Conservation (phyloP, 2,329 filamentous ascomycete species). For the Xylariaceae sp. region DNA sequence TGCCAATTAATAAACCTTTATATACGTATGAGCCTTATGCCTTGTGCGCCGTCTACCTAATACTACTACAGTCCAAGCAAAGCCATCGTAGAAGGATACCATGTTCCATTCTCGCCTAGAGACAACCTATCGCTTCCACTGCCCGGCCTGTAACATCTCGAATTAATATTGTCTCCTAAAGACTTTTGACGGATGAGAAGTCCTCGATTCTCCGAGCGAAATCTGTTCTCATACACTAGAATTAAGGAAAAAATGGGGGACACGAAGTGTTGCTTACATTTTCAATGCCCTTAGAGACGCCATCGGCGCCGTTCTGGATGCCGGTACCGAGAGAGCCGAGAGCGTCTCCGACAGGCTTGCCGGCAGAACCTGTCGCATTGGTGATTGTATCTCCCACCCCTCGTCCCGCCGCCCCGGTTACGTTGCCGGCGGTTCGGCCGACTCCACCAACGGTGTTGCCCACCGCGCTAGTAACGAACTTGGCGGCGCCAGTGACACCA, state of each 20-base stretch:
- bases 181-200: not conserved
- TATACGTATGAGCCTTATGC: too few species aligned
- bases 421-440: constrained; percentile 36
- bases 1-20: too few species aligned
- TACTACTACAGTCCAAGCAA: too few species aligned
- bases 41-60: too few species aligned
- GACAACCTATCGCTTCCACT: constrained; percentile 39
- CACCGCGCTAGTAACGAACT: constrained; percentile 39
- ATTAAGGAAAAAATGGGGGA: not conserved
- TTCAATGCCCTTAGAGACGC: constrained; percentile 49
- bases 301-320: constrained; percentile 46
- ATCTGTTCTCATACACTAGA: not conserved
- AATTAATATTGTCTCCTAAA: not conserved
- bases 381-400: constrained; percentile 51
- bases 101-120: too few species aligned
- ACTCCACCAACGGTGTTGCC: constrained; percentile 38
- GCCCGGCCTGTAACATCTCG: constrained; percentile 33
- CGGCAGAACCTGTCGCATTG: constrained; percentile 47
- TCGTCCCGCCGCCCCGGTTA: constrained; percentile 45
- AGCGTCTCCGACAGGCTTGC: constrained; percentile 52
- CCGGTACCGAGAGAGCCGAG: constrained; percentile 46
- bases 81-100: too few species aligned
- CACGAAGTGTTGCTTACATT: constrained; percentile 32
- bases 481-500: constrained; percentile 38
- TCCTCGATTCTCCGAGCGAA: too few species aligned